Base-by-base conservation (phyloP, 2,329 filamentous ascomycete genomes). In the Stachybotrys echinatus region DNA sequence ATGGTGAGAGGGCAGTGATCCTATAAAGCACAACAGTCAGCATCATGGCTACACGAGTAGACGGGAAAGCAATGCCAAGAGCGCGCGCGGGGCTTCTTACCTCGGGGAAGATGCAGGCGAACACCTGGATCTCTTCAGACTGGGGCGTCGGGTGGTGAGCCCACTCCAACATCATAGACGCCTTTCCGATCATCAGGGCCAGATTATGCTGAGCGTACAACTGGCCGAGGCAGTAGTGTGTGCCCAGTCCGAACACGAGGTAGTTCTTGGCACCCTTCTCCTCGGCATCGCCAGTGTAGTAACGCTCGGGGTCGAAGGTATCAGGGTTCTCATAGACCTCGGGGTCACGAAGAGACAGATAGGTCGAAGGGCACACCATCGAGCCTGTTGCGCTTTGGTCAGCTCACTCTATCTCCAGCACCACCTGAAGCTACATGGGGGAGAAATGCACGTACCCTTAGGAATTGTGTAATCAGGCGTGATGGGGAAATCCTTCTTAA, bases 41-140 rank as follows among this genome's bases (percentile, higher is more conserved):
- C 53, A 52, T 50, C 42, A 31, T 21, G 23, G n/a, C 8, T 22
- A 21, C 5, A 14, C 17, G 8, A 37, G 31, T 10, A 37, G 10
- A 37, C 10, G 17, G 31, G 17, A 17, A 37, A 17, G 31, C 27
- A 34, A 34, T 34, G 27, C 10, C 27, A 34, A 34, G 27, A 14
- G 5, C 27, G 5, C n/a, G n/a, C n/a, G n/a, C n/a, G 37, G n/a
- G 12, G 20, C 6, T 47, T 74, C 85, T 69, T 73, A 95, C 92
- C 87, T 88, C 87, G 50, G 94, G 94, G 80, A 99, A 99, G 60
- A 99, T 95, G 23, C 91, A 96, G 39, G 94, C 94, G 73, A 97
- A 99, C 58, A 97, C 92, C 76, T 95, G 92, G 71, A 99, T 97
- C 70, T 95, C 86, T 74, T 99, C 94, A 0, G 89, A 95, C 52